phyloP scores from a whole-genome alignment of 2,329 filamentous ascomycete species.

The Trichoderma sp. region DNA sequence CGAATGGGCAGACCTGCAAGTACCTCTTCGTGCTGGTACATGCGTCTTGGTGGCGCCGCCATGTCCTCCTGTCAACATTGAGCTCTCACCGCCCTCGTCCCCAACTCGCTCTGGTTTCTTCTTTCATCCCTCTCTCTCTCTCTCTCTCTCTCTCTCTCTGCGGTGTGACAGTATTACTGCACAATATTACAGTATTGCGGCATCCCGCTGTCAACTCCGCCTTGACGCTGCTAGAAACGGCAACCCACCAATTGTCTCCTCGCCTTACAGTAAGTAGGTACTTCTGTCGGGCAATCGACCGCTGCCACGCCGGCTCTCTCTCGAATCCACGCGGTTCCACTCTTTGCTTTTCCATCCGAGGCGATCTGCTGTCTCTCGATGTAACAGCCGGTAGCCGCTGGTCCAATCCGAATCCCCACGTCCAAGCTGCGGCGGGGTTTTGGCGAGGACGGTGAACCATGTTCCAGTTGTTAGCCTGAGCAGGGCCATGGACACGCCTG shows the following conservation, averaged over 20 bases:
- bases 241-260: not conserved
- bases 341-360: not conserved
- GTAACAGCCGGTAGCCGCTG: not conserved
- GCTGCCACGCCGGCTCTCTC: not conserved
- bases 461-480: not conserved
- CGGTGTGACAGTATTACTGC: no score
- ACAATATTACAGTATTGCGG: no score
- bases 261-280: no score
- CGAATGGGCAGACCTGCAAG: not conserved
- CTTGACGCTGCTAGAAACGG: not conserved
- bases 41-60: not conserved
- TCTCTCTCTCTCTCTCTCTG: no score
- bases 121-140: not conserved
- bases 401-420: not conserved
- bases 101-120: not conserved
- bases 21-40: not conserved
- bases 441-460: not conserved
- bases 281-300: not conserved
- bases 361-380: not conserved
- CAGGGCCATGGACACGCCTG: not conserved
- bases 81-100: conserved; percentile 1
- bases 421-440: not conserved
- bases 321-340: not conserved
- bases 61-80: not conserved
- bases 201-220: not conserved